Evolutionary conservation across 1,284 basidiomycete species (phyloP).

Genomic region (Trametes hirsuta): DNA sequence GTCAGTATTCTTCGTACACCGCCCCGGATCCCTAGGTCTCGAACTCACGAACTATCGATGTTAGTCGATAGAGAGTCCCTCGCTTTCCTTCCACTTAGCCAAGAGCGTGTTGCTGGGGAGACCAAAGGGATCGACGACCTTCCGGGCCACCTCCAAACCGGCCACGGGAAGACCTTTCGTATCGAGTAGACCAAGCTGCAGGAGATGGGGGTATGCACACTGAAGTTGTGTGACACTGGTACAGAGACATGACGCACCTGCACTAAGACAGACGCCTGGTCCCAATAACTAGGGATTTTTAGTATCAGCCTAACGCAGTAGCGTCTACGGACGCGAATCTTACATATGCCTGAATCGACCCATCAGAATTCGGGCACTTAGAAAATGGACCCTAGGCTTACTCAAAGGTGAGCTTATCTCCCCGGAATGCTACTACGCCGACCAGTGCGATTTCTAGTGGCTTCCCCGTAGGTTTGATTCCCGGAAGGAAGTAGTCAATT

Average conservation of each 20-base stretch:
- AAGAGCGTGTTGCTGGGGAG: conserved; percentile 45
- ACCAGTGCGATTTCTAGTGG: conserved; percentile 50
- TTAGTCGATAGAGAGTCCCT: conserved; percentile 39
- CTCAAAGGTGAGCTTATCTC: conserved; percentile 57
- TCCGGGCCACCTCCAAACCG: conserved; percentile 43
- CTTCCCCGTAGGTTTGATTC: conserved; percentile 50
- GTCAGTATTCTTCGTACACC: not conserved
- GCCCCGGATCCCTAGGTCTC: too few species aligned
- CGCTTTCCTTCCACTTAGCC: conserved; percentile 43
- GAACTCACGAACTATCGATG: too few species aligned
- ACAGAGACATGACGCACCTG: conserved; percentile 31
- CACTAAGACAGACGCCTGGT: conserved; percentile 50
- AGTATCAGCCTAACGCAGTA: not conserved
- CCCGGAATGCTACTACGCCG: conserved; percentile 54
- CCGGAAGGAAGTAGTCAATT: conserved; percentile 55
- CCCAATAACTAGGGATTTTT: conserved; percentile 46
- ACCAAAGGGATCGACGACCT: conserved; percentile 48
- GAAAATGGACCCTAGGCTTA: conserved; percentile 32
- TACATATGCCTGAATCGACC: conserved; percentile 34
- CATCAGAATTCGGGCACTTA: not conserved
- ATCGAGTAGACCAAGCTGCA: conserved; percentile 43
- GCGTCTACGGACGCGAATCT: conserved; percentile 6
- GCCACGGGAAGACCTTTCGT: conserved; percentile 40
- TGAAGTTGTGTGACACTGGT: not conserved
- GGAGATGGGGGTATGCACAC: not conserved